Evolutionary conservation across 495 filamentous ascomycete genomes (phyloP).

Genomic region (Penicillium taxi): DNA sequence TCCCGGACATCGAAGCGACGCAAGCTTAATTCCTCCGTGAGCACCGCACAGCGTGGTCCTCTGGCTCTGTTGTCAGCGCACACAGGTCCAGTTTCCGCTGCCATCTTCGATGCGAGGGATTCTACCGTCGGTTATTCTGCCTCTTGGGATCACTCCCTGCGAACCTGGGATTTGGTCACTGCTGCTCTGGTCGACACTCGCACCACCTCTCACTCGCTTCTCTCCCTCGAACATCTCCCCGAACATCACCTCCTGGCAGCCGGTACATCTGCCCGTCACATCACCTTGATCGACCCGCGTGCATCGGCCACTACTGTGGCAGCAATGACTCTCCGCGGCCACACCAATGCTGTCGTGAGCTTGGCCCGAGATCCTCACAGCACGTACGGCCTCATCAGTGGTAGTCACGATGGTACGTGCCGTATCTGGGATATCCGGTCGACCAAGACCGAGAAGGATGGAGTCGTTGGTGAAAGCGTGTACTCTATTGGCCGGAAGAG

Average conservation of each 20-base stretch:
- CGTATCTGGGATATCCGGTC: conserved; percentile 86
- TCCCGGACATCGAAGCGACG: conserved; percentile 62
- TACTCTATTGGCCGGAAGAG: conserved; percentile 73
- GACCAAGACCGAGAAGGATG: conserved; percentile 55
- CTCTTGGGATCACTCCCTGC: conserved; percentile 81
- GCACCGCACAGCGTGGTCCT: conserved; percentile 68
- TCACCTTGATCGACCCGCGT: conserved; percentile 85
- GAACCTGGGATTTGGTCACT: conserved; percentile 86
- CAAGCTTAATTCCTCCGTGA: conserved; percentile 58
- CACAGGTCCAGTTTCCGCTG: conserved; percentile 60
- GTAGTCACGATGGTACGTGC: conserved; percentile 81
- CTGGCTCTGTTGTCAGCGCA: conserved; percentile 65
- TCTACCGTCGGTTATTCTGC: conserved; percentile 80
- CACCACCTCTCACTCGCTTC: conserved; percentile 70
- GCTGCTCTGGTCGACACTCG: conserved; percentile 63
- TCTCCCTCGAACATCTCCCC: conserved; percentile 63
- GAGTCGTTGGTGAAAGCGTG: conserved; percentile 67
- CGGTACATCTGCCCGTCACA: conserved; percentile 76
- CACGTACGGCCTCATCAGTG: conserved; percentile 72
- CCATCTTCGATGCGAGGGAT: conserved; percentile 76
- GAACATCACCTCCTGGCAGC: conserved; percentile 67
- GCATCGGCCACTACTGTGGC: conserved; percentile 60
- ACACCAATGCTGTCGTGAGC: conserved; percentile 72
- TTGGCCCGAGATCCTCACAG: conserved; percentile 64
- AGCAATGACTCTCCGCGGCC: conserved; percentile 82